A percentile compares a stretch with the other conserved stretches of the same genome.
Evolutionary conservation across 768 basidiomycete genomes (phyloP).

Genomic region (Boletus vermiculosoides): DNA sequence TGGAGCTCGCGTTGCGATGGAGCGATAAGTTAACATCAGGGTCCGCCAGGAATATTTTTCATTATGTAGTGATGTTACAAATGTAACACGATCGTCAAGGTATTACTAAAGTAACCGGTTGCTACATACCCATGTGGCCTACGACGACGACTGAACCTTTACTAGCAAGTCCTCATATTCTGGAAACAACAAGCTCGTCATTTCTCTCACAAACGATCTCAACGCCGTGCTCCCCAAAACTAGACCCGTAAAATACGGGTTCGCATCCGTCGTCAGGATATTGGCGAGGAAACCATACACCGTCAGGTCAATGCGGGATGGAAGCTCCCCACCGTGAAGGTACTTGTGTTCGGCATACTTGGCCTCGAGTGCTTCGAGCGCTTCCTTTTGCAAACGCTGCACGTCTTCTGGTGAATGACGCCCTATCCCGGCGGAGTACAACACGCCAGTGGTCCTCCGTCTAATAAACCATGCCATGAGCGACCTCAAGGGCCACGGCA

Average conservation of each 20-base stretch:
- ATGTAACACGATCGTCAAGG: not conserved
- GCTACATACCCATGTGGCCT: not conserved
- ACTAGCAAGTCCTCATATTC: conserved; percentile 24
- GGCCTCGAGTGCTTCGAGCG: conserved; percentile 30
- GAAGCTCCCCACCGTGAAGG: conserved; percentile 27
- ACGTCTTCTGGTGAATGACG: conserved; percentile 35
- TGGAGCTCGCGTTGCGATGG: conserved; percentile 16
- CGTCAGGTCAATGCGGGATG: conserved; percentile 31
- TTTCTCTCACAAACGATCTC: conserved; percentile 19
- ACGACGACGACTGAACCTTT: not conserved
- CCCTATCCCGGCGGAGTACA: conserved; percentile 30
- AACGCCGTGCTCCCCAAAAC: conserved; percentile 21
- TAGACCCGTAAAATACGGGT: conserved; percentile 28
- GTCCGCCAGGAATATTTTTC: not conserved
- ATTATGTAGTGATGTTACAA: not conserved
- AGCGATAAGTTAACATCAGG: not conserved
- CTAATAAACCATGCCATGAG: conserved; percentile 24
- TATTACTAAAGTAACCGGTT: not conserved
- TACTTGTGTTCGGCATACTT: conserved; percentile 25
- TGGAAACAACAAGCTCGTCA: conserved; percentile 29
- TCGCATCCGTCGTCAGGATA: conserved; percentile 16
- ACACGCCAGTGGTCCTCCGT: conserved; percentile 13
- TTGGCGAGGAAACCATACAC: conserved; percentile 35
- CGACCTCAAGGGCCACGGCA: conserved; percentile 21
- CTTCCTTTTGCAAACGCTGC: conserved; percentile 30